A percentile compares a stretch with the other conserved stretches of the same genome.
Conservation (phyloP, 1,284 basidiomycete genomes). For the Laetiporus sulphureus region DNA sequence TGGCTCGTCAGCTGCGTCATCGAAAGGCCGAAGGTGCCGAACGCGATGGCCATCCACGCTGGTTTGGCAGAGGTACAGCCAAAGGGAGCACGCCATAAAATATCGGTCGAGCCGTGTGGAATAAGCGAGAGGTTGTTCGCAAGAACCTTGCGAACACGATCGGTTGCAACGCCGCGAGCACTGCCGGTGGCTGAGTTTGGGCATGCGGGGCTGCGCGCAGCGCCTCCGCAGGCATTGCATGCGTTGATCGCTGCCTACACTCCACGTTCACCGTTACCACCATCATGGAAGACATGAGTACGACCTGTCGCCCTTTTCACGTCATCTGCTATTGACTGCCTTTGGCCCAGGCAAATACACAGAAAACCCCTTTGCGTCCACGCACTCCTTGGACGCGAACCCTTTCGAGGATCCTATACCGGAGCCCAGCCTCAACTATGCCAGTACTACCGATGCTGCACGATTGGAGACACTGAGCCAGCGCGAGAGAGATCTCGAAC, state of each 20-base stretch:
- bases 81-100: no score
- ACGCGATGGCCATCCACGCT: no score
- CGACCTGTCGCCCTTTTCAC: neutral
- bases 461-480: constrained; percentile 58
- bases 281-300: constrained; percentile 17
- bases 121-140: no score
- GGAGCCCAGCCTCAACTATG: constrained; percentile 18
- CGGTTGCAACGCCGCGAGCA: neutral
- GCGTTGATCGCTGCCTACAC: constrained; percentile 5
- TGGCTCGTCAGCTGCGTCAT: no score
- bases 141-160: no score
- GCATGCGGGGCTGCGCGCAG: neutral
- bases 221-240: neutral
- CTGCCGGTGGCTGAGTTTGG: constrained; percentile 1
- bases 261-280: neutral
- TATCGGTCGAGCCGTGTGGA: no score
- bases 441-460: constrained; percentile 30
- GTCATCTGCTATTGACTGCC: neutral
- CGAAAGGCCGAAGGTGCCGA: no score
- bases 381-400: constrained; percentile 76
- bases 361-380: constrained; percentile 77
- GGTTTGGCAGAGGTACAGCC: no score
- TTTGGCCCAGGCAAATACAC: constrained; percentile 31
- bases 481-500: constrained; percentile 75
- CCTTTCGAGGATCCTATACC: constrained; percentile 71